A percentile compares a stretch with the other conserved stretches of the same genome.
Conservation (phyloP, 176 grass and related monocot species). For the Bromus sterilis region DNA sequence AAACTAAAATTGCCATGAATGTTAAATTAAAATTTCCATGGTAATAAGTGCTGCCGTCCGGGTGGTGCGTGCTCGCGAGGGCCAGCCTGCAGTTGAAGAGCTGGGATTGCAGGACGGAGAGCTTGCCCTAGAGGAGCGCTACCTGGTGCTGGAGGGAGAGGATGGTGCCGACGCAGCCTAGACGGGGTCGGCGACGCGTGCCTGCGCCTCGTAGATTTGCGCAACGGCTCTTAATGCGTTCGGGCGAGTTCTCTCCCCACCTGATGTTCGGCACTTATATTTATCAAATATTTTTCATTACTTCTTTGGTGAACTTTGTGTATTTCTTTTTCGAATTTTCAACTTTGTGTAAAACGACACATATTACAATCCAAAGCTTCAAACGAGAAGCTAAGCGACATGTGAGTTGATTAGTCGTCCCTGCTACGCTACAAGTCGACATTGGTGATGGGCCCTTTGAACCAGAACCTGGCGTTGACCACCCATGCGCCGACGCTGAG, state of each 20-base stretch:
- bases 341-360: no score
- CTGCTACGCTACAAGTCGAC: not conserved
- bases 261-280: no score
- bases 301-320: no score
- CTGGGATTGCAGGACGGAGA: conserved; percentile 42
- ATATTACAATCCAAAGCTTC: not conserved
- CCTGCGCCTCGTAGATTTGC: conserved; percentile 87
- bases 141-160: conserved; percentile 77
- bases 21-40: no score
- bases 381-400: not conserved
- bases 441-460: conserved; percentile 50
- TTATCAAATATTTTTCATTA: no score
- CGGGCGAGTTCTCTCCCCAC: no score
- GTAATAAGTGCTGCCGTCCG: not conserved
- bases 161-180: conserved; percentile 80
- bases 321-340: no score
- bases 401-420: not conserved
- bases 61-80: conserved; percentile 19
- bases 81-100: conserved; percentile 53
- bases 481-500: conserved; percentile 37
- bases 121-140: conserved; percentile 50
- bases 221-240: no score
- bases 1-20: no score
- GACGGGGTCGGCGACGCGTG: conserved; percentile 69
- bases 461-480: conserved; percentile 55